A percentile compares a stretch with the other conserved stretches of the same genome.
phyloP scores from a whole-genome alignment of 805 yeast genomes.

The Lipomyces orientalis region DNA sequence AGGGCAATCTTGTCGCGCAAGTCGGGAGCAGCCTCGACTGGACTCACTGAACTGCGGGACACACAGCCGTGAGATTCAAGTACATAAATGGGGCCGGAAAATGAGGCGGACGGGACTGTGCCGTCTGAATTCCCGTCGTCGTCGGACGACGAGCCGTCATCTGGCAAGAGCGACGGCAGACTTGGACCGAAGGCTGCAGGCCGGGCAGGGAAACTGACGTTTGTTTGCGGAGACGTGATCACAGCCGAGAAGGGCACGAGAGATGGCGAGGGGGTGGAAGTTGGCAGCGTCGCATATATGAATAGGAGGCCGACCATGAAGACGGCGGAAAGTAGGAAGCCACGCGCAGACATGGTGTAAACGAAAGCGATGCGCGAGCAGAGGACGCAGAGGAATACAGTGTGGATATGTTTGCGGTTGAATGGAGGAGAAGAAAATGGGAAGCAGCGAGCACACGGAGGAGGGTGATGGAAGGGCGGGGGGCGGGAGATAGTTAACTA shows the following conservation, averaged over 20 bases:
- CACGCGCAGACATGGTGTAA: slow-evolving; percentile 32
- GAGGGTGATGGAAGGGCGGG: background rate
- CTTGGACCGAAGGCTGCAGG: slow-evolving; percentile 49
- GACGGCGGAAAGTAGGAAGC: slow-evolving; percentile 30
- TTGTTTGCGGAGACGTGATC: slow-evolving; percentile 42
- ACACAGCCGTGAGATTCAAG: slow-evolving; percentile 40
- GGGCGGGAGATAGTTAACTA: background rate
- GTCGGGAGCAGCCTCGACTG: slow-evolving; percentile 35
- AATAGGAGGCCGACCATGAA: slow-evolving; percentile 34
- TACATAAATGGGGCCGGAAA: slow-evolving; percentile 39
- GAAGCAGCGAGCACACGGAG: background rate
- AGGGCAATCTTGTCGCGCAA: slow-evolving; percentile 46
- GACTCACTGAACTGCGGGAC: slow-evolving; percentile 5
- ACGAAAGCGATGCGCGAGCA: background rate
- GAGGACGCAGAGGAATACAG: background rate
- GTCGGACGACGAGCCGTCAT: slow-evolving; percentile 8
- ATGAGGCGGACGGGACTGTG: slow-evolving; percentile 19
- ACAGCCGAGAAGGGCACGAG: slow-evolving; percentile 38
- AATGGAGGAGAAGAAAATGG: background rate
- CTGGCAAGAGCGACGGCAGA: slow-evolving; percentile 19
- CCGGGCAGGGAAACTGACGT: slow-evolving; percentile 45
- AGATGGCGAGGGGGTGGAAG: slow-evolving; percentile 19
- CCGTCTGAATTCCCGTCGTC: slow-evolving; percentile 9
- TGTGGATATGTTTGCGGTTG: background rate
- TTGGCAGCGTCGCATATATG: slow-evolving; percentile 29